Conservation (phyloP, 1,139 yeast genomes). For the Candida freyschussii region DNA sequence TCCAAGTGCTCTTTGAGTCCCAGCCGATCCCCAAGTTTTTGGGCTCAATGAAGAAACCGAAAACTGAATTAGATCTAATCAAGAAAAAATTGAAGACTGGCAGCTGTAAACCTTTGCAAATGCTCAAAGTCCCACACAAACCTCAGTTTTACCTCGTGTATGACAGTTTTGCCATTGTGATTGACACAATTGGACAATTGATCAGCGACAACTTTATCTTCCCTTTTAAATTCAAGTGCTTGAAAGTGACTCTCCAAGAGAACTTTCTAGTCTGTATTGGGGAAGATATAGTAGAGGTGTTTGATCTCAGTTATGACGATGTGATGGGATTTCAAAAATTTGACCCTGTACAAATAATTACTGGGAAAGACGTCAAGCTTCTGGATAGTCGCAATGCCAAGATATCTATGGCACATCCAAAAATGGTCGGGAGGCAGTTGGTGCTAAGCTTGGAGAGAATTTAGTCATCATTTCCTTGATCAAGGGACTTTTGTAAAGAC, state of each 20-base stretch:
- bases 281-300: constrained; percentile 68
- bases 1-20: constrained; percentile 52
- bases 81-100: constrained; percentile 26
- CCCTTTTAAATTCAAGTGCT: constrained; percentile 60
- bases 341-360: constrained; percentile 63
- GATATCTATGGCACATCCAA: constrained; percentile 68
- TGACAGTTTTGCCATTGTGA: constrained; percentile 66
- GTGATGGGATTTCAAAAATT: constrained; percentile 29
- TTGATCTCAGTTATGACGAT: constrained; percentile 51
- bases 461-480: too few species aligned
- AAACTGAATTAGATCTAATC: constrained; percentile 27
- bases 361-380: constrained; percentile 60
- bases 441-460: constrained; percentile 24
- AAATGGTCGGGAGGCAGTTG: constrained; percentile 58
- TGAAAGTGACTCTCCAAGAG: constrained; percentile 47
- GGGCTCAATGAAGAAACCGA: constrained; percentile 25
- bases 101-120: constrained; percentile 48
- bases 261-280: constrained; percentile 61
- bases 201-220: constrained; percentile 48
- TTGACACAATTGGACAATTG: constrained; percentile 62
- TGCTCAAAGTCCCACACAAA: constrained; percentile 54
- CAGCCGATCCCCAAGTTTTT: constrained; percentile 47
- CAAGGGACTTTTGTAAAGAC: too few species aligned
- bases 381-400: constrained; percentile 41
- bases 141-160: constrained; percentile 60